Base-by-base conservation (phyloP, 1,139 yeast species). In the Yamadazyma sp. region DNA sequence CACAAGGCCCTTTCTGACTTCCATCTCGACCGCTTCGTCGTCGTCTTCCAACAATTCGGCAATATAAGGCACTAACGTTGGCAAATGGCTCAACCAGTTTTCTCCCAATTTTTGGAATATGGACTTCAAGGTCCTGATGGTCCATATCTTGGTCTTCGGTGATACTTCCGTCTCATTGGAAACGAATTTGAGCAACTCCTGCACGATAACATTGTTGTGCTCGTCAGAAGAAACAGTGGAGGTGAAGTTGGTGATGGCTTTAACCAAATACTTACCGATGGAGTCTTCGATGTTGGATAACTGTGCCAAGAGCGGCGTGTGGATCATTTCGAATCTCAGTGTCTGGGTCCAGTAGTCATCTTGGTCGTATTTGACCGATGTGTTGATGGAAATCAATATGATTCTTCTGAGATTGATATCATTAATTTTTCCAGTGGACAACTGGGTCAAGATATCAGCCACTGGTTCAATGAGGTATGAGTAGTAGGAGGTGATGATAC, bases 21-120 rank as follows among this genome's bases (percentile, higher is more conserved):
- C 97, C 57, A 80, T 61, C 62, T 92, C 98, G 22, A 94, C 96
- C 34, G 77, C 80, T 61, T 94, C 98, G 47, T 90, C 95, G 45
- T 92, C 97, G 59, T 90, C 97, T 59, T 92, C 98, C 46, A 92
- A 73, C 44, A 94, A 69, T 63, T 92, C 99, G 5, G 97, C 97
- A 60, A 92, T 87, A 47, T 88, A 77, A 30, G 99, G 99, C 45
- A 94, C 95, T 53, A 92, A 75, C 54, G 92, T 96, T 18, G 98
- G 98, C 56, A 92, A 74, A 70, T 86, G 76, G 27, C 84, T 69
- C 47, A 92, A 76, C 98, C 98, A 92, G 59, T 83, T 89, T 55
- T 92, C 97, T 37, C 97, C 97, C 57, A 89, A 82, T 69, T 86
- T 86, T 50, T 86, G 86, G 75, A 89, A 92, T 29, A 92, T 79